These are phyloP conservation scores for Hyparrhenia diplandra DNA, from an alignment of 176 grass and related monocot genomes.

Conservation along the genomic window DNA sequence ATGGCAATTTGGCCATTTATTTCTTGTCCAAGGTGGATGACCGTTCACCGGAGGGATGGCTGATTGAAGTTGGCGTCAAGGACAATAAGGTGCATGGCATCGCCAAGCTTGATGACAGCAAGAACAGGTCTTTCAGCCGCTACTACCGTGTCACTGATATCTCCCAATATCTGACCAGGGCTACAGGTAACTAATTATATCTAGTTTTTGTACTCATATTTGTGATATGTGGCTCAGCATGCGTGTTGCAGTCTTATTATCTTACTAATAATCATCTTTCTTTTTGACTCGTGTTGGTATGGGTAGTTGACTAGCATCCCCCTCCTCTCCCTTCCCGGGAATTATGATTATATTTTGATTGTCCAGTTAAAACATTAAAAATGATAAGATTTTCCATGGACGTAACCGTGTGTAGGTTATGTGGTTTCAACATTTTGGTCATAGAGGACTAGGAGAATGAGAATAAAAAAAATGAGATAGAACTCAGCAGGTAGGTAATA, in stretches of 20 bases:
- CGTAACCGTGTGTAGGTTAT: too few species aligned
- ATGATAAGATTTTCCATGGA: too few species aligned
- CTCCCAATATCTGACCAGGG: not conserved
- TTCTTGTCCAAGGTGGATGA: not conserved
- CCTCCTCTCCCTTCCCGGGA: too few species aligned
- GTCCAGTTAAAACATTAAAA: too few species aligned
- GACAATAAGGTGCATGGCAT: not conserved
- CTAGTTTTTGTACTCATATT: not conserved
- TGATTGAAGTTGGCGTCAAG: not conserved
- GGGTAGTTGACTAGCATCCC: too few species aligned
- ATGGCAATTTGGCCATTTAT: not conserved
- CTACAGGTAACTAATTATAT: not conserved
- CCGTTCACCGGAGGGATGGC: not conserved
- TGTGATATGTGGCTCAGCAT: too few species aligned
- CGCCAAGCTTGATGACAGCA: not conserved
- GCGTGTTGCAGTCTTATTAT: not conserved
- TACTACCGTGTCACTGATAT: not conserved
- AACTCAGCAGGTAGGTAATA: too few species aligned
- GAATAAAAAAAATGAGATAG: too few species aligned
- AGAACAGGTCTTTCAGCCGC: not conserved
- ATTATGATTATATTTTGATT: too few species aligned
- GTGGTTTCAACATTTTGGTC: too few species aligned
- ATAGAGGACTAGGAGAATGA: too few species aligned
- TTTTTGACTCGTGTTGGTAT: too few species aligned
- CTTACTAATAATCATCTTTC: not conserved